Base-by-base conservation (phyloP, 345 rosid species). In the Arabis alpina region DNA sequence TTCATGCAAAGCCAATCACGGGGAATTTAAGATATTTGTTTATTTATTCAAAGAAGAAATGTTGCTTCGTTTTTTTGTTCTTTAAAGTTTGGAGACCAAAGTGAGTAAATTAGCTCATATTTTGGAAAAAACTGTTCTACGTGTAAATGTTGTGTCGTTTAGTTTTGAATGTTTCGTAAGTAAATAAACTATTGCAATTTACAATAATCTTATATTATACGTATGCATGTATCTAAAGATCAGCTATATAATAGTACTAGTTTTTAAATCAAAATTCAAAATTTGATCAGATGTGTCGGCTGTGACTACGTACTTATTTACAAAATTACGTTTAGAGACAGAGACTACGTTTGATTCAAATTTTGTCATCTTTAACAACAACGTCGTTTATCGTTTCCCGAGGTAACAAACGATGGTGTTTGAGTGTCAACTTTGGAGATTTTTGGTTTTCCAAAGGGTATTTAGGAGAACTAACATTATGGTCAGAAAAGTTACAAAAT, bases 401-500 rank as follows among this genome's bases (percentile, higher is more conserved):
- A 66, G 53, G 72, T 47, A 23, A 45, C 36, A 56, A 48, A 41
- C 49, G 5, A 27, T 11, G 19, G 19, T 50, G 23, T 19, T 19
- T 19, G 23, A 19, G 23, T 24, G 66, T 59, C 74, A 70, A 40
- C 23, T 40, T 48, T 13, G 64, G 1, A 54, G 12, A 14, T 3
- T 54, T 44, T 36, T 51, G 55, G 49, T 36, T 55, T 32, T 40
- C 6, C 23, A 28, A n/a, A 72, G 65, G 58, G 71, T 56, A 58
- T 56, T 64, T 73, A 65, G n/a, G 71, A 56, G 50, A 73, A 48
- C 11, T 52, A 6, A 48, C 15, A 56, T 45, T 12, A 28, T 49
- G 23, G 66, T 58, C 68, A 60, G n/a, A 74, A 74, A 60, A 67
- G 63, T 57, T 52, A 53, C 64, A 53, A 60, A 66, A 25, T 74